Evolutionary conservation across 2,329 filamentous ascomycete species (phyloP), one percentile per base, ranked within the genome.

Genomic region (Hypomyces rosellus): DNA sequence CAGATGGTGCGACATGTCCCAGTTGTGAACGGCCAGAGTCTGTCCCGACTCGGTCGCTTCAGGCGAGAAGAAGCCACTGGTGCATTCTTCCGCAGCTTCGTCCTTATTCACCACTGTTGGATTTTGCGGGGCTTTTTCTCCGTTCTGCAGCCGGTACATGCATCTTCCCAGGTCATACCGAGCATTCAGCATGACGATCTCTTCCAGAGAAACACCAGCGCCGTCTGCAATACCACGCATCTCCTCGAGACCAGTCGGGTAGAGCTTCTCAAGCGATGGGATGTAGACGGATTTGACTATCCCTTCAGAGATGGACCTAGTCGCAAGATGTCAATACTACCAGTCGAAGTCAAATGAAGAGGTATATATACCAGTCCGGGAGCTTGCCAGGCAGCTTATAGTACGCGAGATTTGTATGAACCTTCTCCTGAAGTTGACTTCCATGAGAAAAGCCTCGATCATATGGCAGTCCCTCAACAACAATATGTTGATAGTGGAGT

Each of bases 101-200:
- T 45, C 44, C 30, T 14, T 37, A 57, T 61, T 14, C 60, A 59
- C 30, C 15, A 25, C 36, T 25, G 18, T 25, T 14, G 12, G 16
- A 55, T 44, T 6, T 54, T 43, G 9, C 13, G 39, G 16, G 4
- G 39, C 22, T 42, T 13, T 13, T 5, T 16, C 39, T 42, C 16
- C 39, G 22, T 42, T 42, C 16, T 42, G 39, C 13, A 56, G n/a
- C 16, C 15, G 15, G 20, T 42, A 42, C 18, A 42, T 18, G 39
- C 39, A 42, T 16, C 51, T 36, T 3, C 70, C 71, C 52, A 81
- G 79, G 61, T 82, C 78, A 0, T 75, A 80, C 1, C 78, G 69
- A 5, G 80, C 73, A 49, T 83, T 83, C 11, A 83, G 62, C 2
- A 78, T 77, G 1, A 83, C 61, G n/a, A 83, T 72, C 43, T 81